Evolutionary conservation across 108 stramenopile species (phyloP), one percentile per base, ranked within the genome.

Genomic region (Discostella stelligeroides): DNA sequence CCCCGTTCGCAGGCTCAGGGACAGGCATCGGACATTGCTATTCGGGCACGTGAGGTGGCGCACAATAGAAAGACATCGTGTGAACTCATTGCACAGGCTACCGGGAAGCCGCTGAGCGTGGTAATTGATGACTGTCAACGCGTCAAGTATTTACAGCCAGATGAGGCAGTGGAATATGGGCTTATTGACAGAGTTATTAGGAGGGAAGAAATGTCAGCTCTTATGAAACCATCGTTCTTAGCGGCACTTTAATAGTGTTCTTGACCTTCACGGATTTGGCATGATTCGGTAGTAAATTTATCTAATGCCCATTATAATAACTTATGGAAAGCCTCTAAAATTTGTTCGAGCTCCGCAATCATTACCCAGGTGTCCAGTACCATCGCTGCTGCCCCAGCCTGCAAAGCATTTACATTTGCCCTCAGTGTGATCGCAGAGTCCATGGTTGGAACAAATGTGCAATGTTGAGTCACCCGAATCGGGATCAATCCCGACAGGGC

Each of bases 161-260:
- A 98, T 53, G 98, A 98, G 70, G 98, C 98, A 25, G 94, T 97
- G 21, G 95, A 94, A 67, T 98, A 98, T 75, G 98, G 98, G 18
- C 76, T 98, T 21, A 94, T 97, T 80, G 98, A 98, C 85, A 81
- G 89, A 67, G 98, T 98, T 17, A 79, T 94, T 60, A 73, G 88
- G 53, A 89, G 75, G 79, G 82, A 87, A 51, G 81, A 85, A 51
- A 72, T 78, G 30, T 71, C 87, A 41, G 79, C 95, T 15, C 65
- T 79, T 2, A 85, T 86, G 64, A 81, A 89, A 48, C 95, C 95
- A 12, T 66, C 84, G 1, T 95, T 95, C 59, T 85, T 95, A 73
- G 62, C 84, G 29, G 82, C 85, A 56, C 83, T 80, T 48, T 67
- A 67, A 68, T 20, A 57, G 37, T 55, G 10, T 40, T 23, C n/a